Conservation (phyloP, 352 stramenopile genomes). For the Globisporangium orthogonon region DNA sequence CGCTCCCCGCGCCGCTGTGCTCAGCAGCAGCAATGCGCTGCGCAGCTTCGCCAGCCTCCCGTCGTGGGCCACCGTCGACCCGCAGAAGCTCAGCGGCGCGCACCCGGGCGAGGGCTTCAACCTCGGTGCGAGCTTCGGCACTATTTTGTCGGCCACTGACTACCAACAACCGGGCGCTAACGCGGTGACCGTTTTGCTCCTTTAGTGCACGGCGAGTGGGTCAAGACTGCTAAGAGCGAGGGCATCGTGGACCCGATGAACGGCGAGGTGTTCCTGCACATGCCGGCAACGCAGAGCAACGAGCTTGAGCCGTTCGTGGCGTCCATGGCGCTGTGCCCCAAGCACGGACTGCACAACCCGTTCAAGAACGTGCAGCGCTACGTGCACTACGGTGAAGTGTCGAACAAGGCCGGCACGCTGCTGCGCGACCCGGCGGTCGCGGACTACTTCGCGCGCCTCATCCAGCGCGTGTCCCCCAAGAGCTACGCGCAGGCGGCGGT, state of each 20-base stretch:
- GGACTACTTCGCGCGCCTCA: conserved; percentile 94
- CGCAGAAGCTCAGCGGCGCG: conserved; percentile 62
- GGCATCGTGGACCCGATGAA: conserved; percentile 93
- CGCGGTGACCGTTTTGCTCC: neutral
- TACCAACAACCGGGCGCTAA: neutral
- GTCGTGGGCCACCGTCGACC: conserved; percentile 92
- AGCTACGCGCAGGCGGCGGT: conserved; percentile 92
- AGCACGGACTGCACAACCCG: conserved; percentile 98
- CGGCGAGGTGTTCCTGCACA: conserved; percentile 91
- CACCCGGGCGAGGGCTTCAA: conserved; percentile 87
- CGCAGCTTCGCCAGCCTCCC: conserved; percentile 60
- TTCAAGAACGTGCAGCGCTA: conserved; percentile 97
- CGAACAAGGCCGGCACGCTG: conserved; percentile 73
- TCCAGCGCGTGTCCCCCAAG: conserved; percentile 97
- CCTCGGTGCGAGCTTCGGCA: conserved; percentile 38
- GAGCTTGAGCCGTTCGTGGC: conserved; percentile 92
- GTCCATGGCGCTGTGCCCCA: conserved; percentile 89
- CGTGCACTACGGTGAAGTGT: conserved; percentile 73
- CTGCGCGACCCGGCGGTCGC: conserved; percentile 87
- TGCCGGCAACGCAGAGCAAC: conserved; percentile 88
- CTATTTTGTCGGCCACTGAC: neutral
- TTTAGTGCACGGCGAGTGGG: conserved; percentile 89
- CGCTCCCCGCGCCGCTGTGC: conserved; percentile 8
- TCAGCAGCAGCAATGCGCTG: conserved; percentile 12
- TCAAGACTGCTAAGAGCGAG: conserved; percentile 55